Conservation (phyloP, 2,329 filamentous ascomycete genomes). For the Clonostachys chloroleuca region DNA sequence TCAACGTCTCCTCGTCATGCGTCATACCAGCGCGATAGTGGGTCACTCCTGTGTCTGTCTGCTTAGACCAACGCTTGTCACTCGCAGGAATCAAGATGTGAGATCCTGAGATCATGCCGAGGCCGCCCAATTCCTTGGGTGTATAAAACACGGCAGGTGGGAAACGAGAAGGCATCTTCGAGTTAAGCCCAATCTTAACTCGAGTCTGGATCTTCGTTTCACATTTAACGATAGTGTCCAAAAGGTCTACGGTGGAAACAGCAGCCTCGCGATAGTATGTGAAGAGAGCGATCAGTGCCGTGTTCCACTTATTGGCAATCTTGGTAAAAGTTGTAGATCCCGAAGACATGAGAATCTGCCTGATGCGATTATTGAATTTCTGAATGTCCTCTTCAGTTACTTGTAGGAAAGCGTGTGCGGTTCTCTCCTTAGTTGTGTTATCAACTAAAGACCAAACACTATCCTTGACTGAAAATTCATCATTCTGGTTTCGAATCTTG, state of each 20-base stretch:
- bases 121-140: slow-evolving; percentile 91
- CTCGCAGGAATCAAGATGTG: slow-evolving; percentile 97
- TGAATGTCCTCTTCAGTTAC: slow-evolving; percentile 97
- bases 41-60: slow-evolving; percentile 94
- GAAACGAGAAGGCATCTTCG: slow-evolving; percentile 99
- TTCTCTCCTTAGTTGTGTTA: slow-evolving; percentile 94
- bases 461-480: slow-evolving; percentile 96
- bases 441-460: slow-evolving; percentile 98
- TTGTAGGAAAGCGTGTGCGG: slow-evolving; percentile 94
- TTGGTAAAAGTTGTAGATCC: slow-evolving; percentile 99
- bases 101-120: slow-evolving; percentile 98
- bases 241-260: slow-evolving; percentile 86
- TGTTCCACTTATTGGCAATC: slow-evolving; percentile 99
- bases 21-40: slow-evolving; percentile 98
- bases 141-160: slow-evolving; percentile 98
- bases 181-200: slow-evolving; percentile 98
- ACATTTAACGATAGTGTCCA: slow-evolving; percentile 98
- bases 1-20: slow-evolving; percentile 94
- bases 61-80: slow-evolving; percentile 97
- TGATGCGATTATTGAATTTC: slow-evolving; percentile 98
- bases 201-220: slow-evolving; percentile 99
- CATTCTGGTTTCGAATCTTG: slow-evolving; percentile 90
- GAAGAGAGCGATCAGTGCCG: slow-evolving; percentile 91
- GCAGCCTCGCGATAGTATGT: slow-evolving; percentile 98
- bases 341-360: slow-evolving; percentile 98